A percentile compares a stretch with the other conserved stretches of the same genome.
Conservation (phyloP, 2,329 filamentous ascomycete genomes). For the Arthrobotrys sphaeroides region DNA sequence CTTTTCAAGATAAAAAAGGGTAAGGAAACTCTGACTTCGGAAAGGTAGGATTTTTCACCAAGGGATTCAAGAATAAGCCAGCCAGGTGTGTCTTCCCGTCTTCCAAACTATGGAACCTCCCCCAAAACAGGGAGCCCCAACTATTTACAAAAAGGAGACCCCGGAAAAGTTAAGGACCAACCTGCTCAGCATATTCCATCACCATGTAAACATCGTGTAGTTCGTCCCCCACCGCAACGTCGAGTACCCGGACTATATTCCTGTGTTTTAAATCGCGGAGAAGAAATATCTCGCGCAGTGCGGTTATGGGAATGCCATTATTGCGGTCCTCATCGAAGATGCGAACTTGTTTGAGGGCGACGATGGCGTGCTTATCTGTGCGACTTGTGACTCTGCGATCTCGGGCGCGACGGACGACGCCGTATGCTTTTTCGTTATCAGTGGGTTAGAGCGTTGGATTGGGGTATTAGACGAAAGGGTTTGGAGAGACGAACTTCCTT, state of each 20-base stretch:
- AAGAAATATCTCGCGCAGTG: slow-evolving; percentile 61
- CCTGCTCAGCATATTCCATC: slow-evolving; percentile 62
- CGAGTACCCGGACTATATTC: slow-evolving; percentile 60
- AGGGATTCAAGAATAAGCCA: slow-evolving; percentile 54
- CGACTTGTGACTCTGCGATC: slow-evolving; percentile 57
- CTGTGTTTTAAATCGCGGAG: slow-evolving; percentile 59
- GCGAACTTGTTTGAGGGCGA: slow-evolving; percentile 61
- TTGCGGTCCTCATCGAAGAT: slow-evolving; percentile 59
- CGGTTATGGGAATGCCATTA: slow-evolving; percentile 60
- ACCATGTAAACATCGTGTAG: slow-evolving; percentile 61
- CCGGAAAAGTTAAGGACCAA: slow-evolving; percentile 57
- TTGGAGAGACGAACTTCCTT: slow-evolving; percentile 59
- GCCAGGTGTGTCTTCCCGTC: slow-evolving; percentile 57
- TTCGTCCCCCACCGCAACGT: slow-evolving; percentile 60
- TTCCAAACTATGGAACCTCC: slow-evolving; percentile 29
- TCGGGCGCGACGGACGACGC: slow-evolving; percentile 60
- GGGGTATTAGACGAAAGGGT: not conserved
- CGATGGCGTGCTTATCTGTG: slow-evolving; percentile 56
- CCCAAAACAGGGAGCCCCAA: slow-evolving; percentile 26
- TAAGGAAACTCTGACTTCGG: slow-evolving; percentile 5
- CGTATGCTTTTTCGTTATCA: slow-evolving; percentile 58
- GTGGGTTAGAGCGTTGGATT: not conserved
- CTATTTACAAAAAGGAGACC: slow-evolving; percentile 15
- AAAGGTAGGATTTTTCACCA: slow-evolving; percentile 34
- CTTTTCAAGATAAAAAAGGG: not conserved